A percentile compares a stretch with the other conserved stretches of the same genome.
Evolutionary conservation across 768 basidiomycete genomes (phyloP).

Genomic region (Tulasnella sp.): DNA sequence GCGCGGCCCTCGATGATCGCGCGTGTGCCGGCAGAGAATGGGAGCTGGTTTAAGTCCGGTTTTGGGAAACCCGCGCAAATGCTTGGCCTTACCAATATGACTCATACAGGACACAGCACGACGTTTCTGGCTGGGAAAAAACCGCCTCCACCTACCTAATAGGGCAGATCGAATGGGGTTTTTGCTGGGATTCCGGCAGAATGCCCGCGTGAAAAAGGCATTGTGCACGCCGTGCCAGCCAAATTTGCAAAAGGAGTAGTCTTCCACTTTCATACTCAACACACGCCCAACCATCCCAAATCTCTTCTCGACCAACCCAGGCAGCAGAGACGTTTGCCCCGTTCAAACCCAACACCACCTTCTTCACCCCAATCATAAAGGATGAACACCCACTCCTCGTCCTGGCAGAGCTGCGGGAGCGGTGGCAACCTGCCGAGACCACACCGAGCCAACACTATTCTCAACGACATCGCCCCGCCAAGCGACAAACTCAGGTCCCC

Average conservation of each 20-base stretch:
- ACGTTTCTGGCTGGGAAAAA: no score
- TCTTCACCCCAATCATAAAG: neutral
- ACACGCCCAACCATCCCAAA: conserved; percentile 12
- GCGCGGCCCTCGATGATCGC: no score
- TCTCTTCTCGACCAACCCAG: neutral
- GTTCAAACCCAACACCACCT: neutral
- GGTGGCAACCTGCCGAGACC: conserved; percentile 65
- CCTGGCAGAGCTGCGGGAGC: neutral
- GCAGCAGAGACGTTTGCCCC: neutral
- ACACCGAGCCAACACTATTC: conserved; percentile 72
- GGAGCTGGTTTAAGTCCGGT: no score
- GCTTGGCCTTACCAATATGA: no score
- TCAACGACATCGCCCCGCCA: conserved; percentile 65
- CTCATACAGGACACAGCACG: no score
- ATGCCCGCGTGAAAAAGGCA: no score
- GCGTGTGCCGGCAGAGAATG: no score
- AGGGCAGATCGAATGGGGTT: no score
- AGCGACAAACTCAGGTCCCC: conserved; percentile 8
- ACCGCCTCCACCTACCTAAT: no score
- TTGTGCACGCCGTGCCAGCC: no score
- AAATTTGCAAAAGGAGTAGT: neutral
- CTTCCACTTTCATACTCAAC: neutral
- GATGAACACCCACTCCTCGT: neutral
- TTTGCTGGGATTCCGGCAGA: no score
- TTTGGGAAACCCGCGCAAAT: no score